Conservation (phyloP, 78 protist species). For the Protostelium mycophagum region DNA sequence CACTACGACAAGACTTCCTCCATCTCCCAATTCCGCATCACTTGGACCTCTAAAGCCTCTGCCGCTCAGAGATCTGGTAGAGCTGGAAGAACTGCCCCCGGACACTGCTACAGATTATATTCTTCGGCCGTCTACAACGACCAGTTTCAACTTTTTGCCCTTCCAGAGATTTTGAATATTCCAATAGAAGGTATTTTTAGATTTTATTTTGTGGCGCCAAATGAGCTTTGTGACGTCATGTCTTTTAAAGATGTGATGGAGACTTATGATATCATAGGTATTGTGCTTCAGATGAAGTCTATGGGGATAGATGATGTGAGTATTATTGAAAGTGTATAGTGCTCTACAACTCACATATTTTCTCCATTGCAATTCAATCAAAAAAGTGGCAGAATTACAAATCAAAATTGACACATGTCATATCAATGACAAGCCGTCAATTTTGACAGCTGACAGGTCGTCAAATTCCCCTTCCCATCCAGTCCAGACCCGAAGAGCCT, state of each 20-base stretch:
- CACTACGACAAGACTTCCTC: conserved; percentile 48
- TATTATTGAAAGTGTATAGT: too few relatives aligned
- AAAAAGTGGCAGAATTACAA: too few relatives aligned
- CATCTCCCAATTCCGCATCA: conserved; percentile 56
- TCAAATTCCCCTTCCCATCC: conserved; percentile 86
- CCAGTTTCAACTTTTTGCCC: conserved; percentile 52
- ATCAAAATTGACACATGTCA: too few relatives aligned
- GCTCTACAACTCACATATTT: too few relatives aligned
- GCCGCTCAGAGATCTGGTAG: conserved; percentile 90
- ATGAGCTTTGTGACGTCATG: not conserved
- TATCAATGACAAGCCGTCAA: too few relatives aligned
- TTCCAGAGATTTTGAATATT: conserved; percentile 80
- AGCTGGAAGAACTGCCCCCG: conserved; percentile 92
- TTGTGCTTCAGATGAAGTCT: conserved; percentile 85
- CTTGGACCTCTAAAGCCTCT: conserved; percentile 85
- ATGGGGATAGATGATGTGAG: conserved; percentile 83
- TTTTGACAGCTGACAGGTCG: too few relatives aligned
- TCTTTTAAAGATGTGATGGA: not conserved
- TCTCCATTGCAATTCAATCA: too few relatives aligned
- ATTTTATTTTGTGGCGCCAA: too few relatives aligned
- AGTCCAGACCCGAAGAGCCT: conserved; percentile 64
- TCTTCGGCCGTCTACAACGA: conserved; percentile 79
- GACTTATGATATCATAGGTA: too few relatives aligned
- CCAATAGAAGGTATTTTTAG: conserved; percentile 79
- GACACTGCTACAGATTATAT: conserved; percentile 90